Conservation (phyloP, 495 filamentous ascomycete genomes). For the Penicillium waksmanii region DNA sequence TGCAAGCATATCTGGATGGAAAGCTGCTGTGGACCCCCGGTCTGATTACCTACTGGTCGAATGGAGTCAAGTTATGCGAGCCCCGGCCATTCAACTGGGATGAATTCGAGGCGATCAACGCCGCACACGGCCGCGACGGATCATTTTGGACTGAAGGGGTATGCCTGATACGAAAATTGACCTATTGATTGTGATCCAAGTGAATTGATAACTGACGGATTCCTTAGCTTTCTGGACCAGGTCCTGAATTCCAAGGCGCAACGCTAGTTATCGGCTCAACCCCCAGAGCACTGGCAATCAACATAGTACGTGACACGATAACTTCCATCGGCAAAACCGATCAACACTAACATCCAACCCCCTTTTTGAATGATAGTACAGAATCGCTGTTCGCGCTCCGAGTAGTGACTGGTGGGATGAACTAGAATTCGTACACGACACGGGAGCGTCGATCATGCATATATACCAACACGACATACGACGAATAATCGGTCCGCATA, state of each 20-base stretch:
- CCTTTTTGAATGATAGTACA: slow-evolving; percentile 1
- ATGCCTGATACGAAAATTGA: not conserved
- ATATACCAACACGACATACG: not conserved
- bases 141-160: slow-evolving; percentile 11
- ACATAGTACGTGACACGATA: not conserved
- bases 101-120: slow-evolving; percentile 7
- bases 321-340: not conserved
- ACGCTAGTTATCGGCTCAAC: not conserved
- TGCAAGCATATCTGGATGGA: not conserved
- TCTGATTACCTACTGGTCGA: slow-evolving; percentile 13
- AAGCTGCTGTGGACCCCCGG: slow-evolving; percentile 6
- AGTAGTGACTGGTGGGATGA: slow-evolving; percentile 3
- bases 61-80: slow-evolving; percentile 3
- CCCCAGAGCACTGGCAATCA: not conserved
- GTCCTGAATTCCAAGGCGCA: not conserved
- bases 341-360: not conserved
- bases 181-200: not conserved
- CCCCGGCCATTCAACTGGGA: slow-evolving; percentile 3
- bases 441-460: not conserved
- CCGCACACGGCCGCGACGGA: not conserved
- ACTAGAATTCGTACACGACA: slow-evolving; percentile 4
- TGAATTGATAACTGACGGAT: not conserved
- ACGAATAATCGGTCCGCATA: not conserved
- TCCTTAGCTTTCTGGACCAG: not conserved
- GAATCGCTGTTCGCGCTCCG: slow-evolving; percentile 1